Evolutionary conservation across 2,329 filamentous ascomycete genomes (phyloP), one percentile per base, ranked within the genome.

Genomic region (Alternaria panax): DNA sequence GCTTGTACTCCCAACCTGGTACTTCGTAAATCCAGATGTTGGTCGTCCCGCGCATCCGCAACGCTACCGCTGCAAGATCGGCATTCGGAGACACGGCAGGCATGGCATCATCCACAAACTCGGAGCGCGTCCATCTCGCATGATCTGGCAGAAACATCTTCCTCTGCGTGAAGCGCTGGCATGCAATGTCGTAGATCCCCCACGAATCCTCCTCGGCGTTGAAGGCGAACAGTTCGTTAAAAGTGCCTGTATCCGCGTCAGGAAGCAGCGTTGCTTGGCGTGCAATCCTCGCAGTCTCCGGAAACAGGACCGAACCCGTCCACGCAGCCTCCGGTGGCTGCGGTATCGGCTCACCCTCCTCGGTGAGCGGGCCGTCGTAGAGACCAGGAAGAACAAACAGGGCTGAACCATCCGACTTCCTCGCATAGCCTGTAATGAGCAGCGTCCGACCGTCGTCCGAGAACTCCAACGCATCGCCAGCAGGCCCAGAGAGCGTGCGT

Each of bases 181-280:
- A 73, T 1, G 73, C 72, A 54, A 79, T 74, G 41, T 80, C 78
- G 59, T 77, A 79, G 30, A 80, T 73, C 5, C 77, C 77, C 76
- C 77, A 80, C 1, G 72, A 75, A 53, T 79, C 76, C 42, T 78
- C 73, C 46, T 79, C 71, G 6, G 77, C 70, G 42, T 79, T 77
- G 66, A 79, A 80, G 20, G 78, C 78, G 61, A 80, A 78, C 2
- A 80, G 62, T 63, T 79, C 78, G 30, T 73, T 79, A 58, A 79
- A 72, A 1, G 77, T 76, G 0, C 75, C 76, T 0, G 75, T 78
- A 22, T 75, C 72, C 0, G 74, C 69, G 55, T 79, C 77, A 18
- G 77, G 78, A 34, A 80, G 69, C 1, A 80, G 62, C 12, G 75
- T 75, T 2, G 78, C 78, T 56, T 80, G 78, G 14, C 76, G 68